A percentile compares a stretch with the other conserved stretches of the same genome.
These are phyloP conservation scores for Diaporthe amygdali DNA, from an alignment of 2,329 filamentous ascomycete genomes.

Conservation along the genomic window DNA sequence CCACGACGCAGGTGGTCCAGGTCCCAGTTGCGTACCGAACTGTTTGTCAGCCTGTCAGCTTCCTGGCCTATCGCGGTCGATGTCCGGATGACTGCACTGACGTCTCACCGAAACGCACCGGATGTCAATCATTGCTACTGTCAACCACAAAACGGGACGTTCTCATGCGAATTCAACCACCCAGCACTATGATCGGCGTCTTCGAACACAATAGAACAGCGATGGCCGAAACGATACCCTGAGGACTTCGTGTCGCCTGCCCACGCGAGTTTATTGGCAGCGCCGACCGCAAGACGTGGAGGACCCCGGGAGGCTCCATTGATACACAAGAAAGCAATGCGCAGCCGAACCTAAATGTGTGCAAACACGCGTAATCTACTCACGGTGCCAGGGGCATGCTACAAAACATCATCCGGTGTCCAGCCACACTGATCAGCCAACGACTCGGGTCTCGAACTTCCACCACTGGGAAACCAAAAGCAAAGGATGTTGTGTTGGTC, in stretches of 20 bases:
- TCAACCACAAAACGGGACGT: not conserved
- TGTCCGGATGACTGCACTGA: constrained; percentile 14
- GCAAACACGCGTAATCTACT: constrained; percentile 6
- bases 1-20: constrained; percentile 3
- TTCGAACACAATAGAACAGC: not conserved
- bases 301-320: not conserved
- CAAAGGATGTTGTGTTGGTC: not conserved
- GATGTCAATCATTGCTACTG: not conserved
- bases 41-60: not conserved
- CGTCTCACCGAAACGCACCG: constrained; percentile 1
- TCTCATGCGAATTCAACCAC: constrained; percentile 2
- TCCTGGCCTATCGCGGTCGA: constrained; percentile 9
- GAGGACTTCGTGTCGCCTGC: not conserved
- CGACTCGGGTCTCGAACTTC: constrained; percentile 7
- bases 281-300: not conserved
- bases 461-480: constrained; percentile 4
- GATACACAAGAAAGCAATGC: not conserved
- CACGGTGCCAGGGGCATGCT: not conserved
- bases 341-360: not conserved
- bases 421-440: constrained; percentile 11
- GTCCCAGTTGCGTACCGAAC: not conserved
- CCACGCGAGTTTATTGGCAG: not conserved
- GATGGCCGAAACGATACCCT: not conserved
- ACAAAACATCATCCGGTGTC: not conserved
- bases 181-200: not conserved